Evolutionary conservation across 2,329 filamentous ascomycete genomes (phyloP).

Genomic region (Pyricularia sp.): DNA sequence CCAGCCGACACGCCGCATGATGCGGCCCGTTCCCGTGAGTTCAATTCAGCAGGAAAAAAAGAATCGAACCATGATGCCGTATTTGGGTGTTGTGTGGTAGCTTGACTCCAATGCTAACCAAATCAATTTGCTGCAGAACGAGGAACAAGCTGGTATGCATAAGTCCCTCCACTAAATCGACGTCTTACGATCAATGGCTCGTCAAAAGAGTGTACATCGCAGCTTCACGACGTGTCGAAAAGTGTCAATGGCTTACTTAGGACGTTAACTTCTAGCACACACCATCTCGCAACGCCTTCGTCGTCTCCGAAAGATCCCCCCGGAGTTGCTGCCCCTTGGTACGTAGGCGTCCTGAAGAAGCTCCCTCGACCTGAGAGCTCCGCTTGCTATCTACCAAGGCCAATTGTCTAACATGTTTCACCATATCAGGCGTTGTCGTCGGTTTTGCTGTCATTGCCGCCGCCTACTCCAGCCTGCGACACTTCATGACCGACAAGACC

Average conservation of each 20-base stretch:
- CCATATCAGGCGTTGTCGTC: constrained; percentile 62
- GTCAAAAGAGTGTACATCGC: neutral
- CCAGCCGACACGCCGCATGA: constrained; percentile 51
- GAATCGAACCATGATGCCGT: constrained; percentile 3
- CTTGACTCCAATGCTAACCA: constrained; percentile 9
- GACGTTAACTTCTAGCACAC: constrained; percentile 51
- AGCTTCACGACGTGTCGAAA: neutral
- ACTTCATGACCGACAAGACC: constrained; percentile 81
- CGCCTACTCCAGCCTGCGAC: constrained; percentile 67
- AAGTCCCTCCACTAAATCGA: constrained; percentile 7
- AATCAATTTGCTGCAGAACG: constrained; percentile 35
- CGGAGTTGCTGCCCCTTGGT: constrained; percentile 92
- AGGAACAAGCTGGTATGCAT: constrained; percentile 54
- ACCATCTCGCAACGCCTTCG: constrained; percentile 93
- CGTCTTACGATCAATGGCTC: neutral
- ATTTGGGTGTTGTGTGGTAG: constrained; percentile 8
- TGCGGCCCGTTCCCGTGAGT: constrained; percentile 58
- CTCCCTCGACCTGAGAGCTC: neutral
- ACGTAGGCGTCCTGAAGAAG: constrained; percentile 21
- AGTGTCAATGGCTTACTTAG: constrained; percentile 5
- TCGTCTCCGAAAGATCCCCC: constrained; percentile 76
- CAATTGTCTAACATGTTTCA: neutral
- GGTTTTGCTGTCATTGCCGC: constrained; percentile 72
- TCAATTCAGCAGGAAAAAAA: neutral
- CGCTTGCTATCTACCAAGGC: constrained; percentile 8